Conservation (phyloP, 2,329 filamentous ascomycete genomes). For the Thermomyces lanuginosus region DNA sequence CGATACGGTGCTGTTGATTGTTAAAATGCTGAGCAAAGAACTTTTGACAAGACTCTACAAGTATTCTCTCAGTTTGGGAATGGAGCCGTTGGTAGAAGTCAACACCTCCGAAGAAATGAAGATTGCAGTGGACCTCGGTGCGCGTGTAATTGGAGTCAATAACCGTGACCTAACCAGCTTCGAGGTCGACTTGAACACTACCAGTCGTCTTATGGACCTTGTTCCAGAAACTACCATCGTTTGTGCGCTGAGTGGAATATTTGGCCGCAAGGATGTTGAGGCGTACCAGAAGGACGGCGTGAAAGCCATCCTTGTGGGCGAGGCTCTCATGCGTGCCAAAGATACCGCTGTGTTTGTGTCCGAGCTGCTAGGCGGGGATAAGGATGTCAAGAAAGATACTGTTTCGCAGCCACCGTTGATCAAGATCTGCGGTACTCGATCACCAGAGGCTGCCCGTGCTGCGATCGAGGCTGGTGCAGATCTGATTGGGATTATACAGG, state of each 20-base stretch:
- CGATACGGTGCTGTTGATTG: conserved; percentile 86
- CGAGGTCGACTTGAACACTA: conserved; percentile 87
- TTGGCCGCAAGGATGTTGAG: conserved; percentile 70
- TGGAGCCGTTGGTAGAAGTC: conserved; percentile 96
- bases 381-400: conserved; percentile 11
- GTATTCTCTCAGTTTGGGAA: conserved; percentile 77
- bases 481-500: conserved; percentile 82
- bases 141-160: conserved; percentile 91
- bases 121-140: conserved; percentile 66
- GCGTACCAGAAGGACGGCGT: conserved; percentile 81
- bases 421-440: conserved; percentile 90
- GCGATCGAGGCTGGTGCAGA: conserved; percentile 81
- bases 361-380: conserved; percentile 59
- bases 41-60: conserved; percentile 63
- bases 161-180: conserved; percentile 95
- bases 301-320: conserved; percentile 82
- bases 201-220: conserved; percentile 70
- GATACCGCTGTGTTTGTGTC: conserved; percentile 71
- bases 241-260: conserved; percentile 88
- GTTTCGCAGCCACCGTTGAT: conserved; percentile 42
- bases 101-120: conserved; percentile 90
- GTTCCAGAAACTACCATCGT: conserved; percentile 76
- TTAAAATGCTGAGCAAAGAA: conserved; percentile 82
- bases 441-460: conserved; percentile 58
- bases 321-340: conserved; percentile 83